Base-by-base conservation (phyloP, 306 rosid species). In the Vicia villosa region DNA sequence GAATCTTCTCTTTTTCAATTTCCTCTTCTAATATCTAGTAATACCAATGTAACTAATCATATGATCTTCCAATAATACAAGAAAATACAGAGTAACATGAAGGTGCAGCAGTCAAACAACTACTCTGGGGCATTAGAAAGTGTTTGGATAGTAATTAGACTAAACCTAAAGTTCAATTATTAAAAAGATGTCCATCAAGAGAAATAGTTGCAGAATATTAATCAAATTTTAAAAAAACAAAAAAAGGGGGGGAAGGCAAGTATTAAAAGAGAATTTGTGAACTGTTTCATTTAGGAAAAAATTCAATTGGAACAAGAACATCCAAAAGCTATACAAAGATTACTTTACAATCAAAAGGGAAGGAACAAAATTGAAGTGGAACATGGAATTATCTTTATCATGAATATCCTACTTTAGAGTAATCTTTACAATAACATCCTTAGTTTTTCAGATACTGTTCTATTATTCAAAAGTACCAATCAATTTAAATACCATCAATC, bases 371-470 rank as follows among this genome's bases (percentile, higher is more conserved):
- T 17, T 8, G 8, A 59, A 68, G 30, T 37, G 63, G 38, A 51
- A 34, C 41, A 40, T 11, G 51, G 63, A 45, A 45, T 34, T 26
- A 6, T 56, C 16, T 22, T 41, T 26, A 24, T 56, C 17, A 41
- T 24, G 10, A 10, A 76, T 42, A 68, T 68, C 55, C 21, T 10
- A 50, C 37, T 61, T 30, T 69, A 55, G 64, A 14, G 40, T 38
- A 49, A 8, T 49, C 49, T 20, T n/a, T n/a, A n/a, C n/a, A n/a
- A n/a, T 12, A 17, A 38, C 10, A 40, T n/a, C 63, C 19, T 26
- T 26, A 28, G 63, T 3, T 62, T 77, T 77, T 34, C 62, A 63
- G 66, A 62, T 63, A 20, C 34, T 69, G 62, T 47, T 37, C 26
- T 46, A 67, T 17, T 24, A 57, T 58, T 10, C 47, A 49, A 1